Base-by-base conservation (phyloP, 192 early-diverging fungal genomes). In the Jimgerdemannia flammicorona region DNA sequence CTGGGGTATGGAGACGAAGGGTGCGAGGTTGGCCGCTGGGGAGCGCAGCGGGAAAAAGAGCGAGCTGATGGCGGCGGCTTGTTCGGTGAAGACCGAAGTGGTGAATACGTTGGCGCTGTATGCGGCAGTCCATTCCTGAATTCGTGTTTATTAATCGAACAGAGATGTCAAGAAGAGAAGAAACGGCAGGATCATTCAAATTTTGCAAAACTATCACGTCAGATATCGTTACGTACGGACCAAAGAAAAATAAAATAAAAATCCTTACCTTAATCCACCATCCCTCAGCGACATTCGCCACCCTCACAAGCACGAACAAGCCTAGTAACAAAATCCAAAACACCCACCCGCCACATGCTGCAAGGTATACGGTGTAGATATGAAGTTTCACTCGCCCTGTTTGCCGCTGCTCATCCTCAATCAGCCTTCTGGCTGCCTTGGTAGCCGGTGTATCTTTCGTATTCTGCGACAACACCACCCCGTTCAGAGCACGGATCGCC, bases 321-420 rank as follows among this genome's bases (percentile, higher is more conserved):
- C 75, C 74, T 44, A 84, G 74, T 7, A 89, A 40, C 3, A 85
- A 44, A 63, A 85, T 54, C 92, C 92, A 93, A 76, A 86, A 91
- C 66, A 76, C 29, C 66, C 79, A 81, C 2, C 87, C 77, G 18
- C 92, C 92, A 70, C 87, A 89, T 20, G 89, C 90, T 9, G 82
- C 77, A 64, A 90, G 85, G 81, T 97, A 99, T 9, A 87, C 85
- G 3, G 87, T 67, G 87, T 95, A 98, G 9, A 97, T 90, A 11
- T 81, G 72, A 6, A 79, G 83, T 64, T 88, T 89, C 65, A 97
- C 96, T 66, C 87, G 88, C 0, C 97, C 97, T 14, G 49, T 59
- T 14, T 59, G 49, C 69, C 91, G 86, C 74, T 95, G 92, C 79
- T 98, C 97, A 8, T 92, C 91, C 72, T 88, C 84, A 44, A 97